These are phyloP conservation scores for Claviceps digitariae DNA, from an alignment of 2,329 filamentous ascomycete genomes.

Conservation along the genomic window DNA sequence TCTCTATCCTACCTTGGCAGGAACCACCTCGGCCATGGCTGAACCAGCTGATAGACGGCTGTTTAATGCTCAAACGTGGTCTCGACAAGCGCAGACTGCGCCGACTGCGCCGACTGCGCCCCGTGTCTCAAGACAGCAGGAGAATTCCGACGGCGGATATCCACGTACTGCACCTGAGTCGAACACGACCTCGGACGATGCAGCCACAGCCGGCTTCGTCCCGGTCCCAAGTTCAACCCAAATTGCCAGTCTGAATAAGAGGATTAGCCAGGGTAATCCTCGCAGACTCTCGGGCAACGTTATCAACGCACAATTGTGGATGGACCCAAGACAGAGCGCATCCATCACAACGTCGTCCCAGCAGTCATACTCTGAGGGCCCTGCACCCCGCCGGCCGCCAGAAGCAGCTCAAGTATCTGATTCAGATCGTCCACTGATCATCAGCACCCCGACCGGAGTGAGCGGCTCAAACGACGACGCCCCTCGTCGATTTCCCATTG, in stretches of 20 bases:
- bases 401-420: slow-evolving; percentile 10
- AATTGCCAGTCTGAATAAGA: slow-evolving; percentile 22
- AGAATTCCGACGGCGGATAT: slow-evolving; percentile 18
- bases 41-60: slow-evolving; percentile 15
- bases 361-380: not conserved
- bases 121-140: slow-evolving; percentile 5
- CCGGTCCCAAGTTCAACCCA: slow-evolving; percentile 27
- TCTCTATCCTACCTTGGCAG: slow-evolving; percentile 3
- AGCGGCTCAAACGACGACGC: slow-evolving; percentile 39
- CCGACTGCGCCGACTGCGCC: slow-evolving; percentile 10
- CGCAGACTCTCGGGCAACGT: slow-evolving; percentile 31
- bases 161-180: slow-evolving; percentile 28
- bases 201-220: slow-evolving; percentile 21
- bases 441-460: slow-evolving; percentile 45
- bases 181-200: slow-evolving; percentile 17
- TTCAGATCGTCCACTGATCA: slow-evolving; percentile 42
- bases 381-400: not conserved
- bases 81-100: slow-evolving; percentile 17
- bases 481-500: slow-evolving; percentile 20
- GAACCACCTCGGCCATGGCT: not conserved
- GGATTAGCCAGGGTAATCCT: slow-evolving; percentile 24
- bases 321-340: not conserved
- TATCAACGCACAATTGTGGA: slow-evolving; percentile 9
- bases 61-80: slow-evolving; percentile 33
- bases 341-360: not conserved